Base-by-base conservation (phyloP, 352 stramenopile genomes). In the Bremia lactucae region DNA sequence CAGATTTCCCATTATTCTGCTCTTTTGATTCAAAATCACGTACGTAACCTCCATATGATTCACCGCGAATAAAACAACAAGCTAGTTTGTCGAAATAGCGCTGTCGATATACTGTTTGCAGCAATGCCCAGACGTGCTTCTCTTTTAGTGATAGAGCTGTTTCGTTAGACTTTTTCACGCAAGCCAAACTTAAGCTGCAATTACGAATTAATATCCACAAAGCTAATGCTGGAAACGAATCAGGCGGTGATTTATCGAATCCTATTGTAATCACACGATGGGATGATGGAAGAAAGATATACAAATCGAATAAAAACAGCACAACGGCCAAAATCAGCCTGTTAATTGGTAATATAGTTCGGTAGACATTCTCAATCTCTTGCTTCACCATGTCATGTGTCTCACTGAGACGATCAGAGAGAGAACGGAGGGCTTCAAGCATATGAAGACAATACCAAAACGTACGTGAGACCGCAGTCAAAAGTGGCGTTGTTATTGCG, bases 231-330 rank as follows among this genome's bases (percentile, higher is more conserved):
- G 78, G 71, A 7, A 26, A 13, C 21, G 31, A 22, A 13, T 4
- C 24, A 19, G 6, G 42, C 18, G 9, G 29, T n/a, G 24, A 15
- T 2, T 4, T 2, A 36, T 42, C 13, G 15, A 20, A 2, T 14
- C 28, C 8, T n/a, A 9, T 16, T 8, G 4, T 51, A 13, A 3
- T 57, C 11, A 72, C 18, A 10, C 54, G 52, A 47, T 90, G 73
- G 1, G 71, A 84, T 19, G 68, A 70, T 10, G 73, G 78, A 18
- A 88, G 55, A 24, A 85, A 77, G 1, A 90, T 36, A 35, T 70
- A 75, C 33, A 85, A 55, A 28, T 90, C 78, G 35, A 87, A 62
- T 23, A 90, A 57, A 37, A 86, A 90, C n/a, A 84, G 67, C 36
- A 69, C 64, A 1, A 59, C 50, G 7, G 71, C 68, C 8, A 83